A percentile compares a stretch with the other conserved stretches of the same genome.
These are phyloP conservation scores for Phytophthora kernoviae DNA, from an alignment of 352 stramenopile genomes.

Conservation along the genomic window DNA sequence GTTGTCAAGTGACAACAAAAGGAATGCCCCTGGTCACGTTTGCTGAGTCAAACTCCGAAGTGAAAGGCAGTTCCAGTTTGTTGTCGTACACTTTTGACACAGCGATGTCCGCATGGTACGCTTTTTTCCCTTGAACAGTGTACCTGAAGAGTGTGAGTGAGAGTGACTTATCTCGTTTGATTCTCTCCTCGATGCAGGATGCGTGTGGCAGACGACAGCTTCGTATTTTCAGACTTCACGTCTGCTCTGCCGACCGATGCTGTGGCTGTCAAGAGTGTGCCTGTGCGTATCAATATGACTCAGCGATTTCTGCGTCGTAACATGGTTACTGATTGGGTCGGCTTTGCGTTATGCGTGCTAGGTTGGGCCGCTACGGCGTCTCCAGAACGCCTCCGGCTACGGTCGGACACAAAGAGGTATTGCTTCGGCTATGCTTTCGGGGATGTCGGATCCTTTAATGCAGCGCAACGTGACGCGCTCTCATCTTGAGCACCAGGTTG, in stretches of 20 bases:
- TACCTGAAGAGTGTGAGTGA: constrained; percentile 1
- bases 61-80: constrained; percentile 56
- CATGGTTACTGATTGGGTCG: constrained; percentile 4
- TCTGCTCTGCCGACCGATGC: constrained; percentile 75
- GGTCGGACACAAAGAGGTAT: constrained; percentile 68
- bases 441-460: constrained; percentile 70
- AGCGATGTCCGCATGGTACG: constrained; percentile 75
- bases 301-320: neutral
- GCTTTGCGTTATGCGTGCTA: constrained; percentile 20
- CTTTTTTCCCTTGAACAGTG: constrained; percentile 1
- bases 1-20: constrained; percentile 68
- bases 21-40: constrained; percentile 87
- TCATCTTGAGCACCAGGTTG: constrained; percentile 86
- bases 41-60: constrained; percentile 60
- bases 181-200: constrained; percentile 54
- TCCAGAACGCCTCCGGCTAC: constrained; percentile 85
- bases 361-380: constrained; percentile 74
- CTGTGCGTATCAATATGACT: constrained; percentile 42
- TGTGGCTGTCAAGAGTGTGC: constrained; percentile 64
- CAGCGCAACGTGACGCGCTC: constrained; percentile 84
- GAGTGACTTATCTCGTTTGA: too few relatives aligned
- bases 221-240: constrained; percentile 87
- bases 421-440: constrained; percentile 70
- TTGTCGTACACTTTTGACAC: constrained; percentile 83
- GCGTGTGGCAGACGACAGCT: constrained; percentile 84